Conservation (phyloP, 305 asterid species). For the Fraxinus angustifolia region DNA sequence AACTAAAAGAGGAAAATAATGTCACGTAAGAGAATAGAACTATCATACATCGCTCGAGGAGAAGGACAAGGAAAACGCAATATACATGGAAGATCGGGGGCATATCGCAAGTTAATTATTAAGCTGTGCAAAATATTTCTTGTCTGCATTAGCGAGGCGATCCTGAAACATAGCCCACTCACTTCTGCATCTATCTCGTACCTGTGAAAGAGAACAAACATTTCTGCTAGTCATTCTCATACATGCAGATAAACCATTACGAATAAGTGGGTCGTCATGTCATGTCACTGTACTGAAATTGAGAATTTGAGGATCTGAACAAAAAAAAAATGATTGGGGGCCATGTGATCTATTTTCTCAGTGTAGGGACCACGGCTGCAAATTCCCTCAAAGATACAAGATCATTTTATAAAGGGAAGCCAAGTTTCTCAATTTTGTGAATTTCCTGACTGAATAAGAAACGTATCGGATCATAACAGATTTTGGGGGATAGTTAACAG, state of each 20-base stretch:
- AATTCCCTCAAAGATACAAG: background rate
- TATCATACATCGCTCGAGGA: background rate
- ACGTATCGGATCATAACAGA: background rate
- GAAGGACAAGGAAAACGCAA: background rate
- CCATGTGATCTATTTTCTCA: background rate
- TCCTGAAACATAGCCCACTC: conserved; percentile 85
- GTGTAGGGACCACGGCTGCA: background rate
- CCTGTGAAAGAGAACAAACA: conserved; percentile 32
- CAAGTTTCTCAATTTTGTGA: background rate
- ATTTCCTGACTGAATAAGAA: background rate
- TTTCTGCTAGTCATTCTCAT: background rate
- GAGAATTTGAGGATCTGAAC: background rate
- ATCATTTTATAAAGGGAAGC: background rate
- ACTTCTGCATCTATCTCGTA: conserved; percentile 64
- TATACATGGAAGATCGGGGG: background rate
- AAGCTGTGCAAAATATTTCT: conserved; percentile 34
- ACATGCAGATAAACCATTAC: background rate
- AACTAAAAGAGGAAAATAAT: conserved; percentile 21
- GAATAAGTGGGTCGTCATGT: background rate
- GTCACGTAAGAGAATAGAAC: background rate
- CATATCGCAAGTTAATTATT: background rate
- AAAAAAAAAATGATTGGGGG: background rate
- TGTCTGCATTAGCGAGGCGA: conserved; percentile 70
- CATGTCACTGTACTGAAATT: background rate
- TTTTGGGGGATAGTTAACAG: background rate